Evolutionary conservation across 768 basidiomycete species (phyloP).

Genomic region (Panaeolus cyanescens): DNA sequence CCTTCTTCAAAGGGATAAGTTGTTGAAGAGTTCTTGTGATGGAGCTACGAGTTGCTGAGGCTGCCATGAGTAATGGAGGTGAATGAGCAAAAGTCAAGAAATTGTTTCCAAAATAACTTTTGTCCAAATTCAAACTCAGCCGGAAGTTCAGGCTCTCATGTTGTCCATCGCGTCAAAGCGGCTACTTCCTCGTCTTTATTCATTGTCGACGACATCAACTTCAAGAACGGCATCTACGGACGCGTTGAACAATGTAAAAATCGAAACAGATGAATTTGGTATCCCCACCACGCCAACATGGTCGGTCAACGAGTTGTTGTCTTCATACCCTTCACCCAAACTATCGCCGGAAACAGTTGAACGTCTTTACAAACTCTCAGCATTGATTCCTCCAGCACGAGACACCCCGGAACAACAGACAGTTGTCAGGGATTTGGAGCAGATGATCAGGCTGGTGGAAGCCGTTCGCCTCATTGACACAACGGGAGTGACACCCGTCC

Average conservation of each 20-base stretch:
- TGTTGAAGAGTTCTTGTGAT: conserved; percentile 27
- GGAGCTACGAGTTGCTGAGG: conserved; percentile 30
- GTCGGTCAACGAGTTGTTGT: conserved; percentile 77
- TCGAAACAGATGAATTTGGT: conserved; percentile 53
- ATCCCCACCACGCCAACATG: conserved; percentile 73
- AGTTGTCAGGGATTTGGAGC: conserved; percentile 64
- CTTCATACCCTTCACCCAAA: conserved; percentile 73
- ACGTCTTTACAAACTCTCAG: conserved; percentile 72
- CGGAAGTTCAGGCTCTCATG: background rate
- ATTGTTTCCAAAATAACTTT: conserved; percentile 10
- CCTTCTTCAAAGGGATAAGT: conserved; percentile 45
- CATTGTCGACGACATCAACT: background rate
- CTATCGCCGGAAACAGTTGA: conserved; percentile 58
- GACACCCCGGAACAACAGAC: conserved; percentile 52
- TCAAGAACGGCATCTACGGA: background rate
- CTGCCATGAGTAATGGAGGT: conserved; percentile 31
- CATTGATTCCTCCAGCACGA: conserved; percentile 65
- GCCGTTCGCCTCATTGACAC: conserved; percentile 71
- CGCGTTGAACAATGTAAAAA: background rate
- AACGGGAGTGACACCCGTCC: conserved; percentile 29
- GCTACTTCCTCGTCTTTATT: background rate
- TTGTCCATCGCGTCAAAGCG: background rate
- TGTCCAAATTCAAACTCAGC: conserved; percentile 18
- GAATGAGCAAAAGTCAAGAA: conserved; percentile 2
- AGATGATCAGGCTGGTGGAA: conserved; percentile 76